Percentiles rank a stretch among this genome's conserved stretches.
Evolutionary conservation across 768 basidiomycete genomes (phyloP).

Genomic region (Termitomyces sp.): DNA sequence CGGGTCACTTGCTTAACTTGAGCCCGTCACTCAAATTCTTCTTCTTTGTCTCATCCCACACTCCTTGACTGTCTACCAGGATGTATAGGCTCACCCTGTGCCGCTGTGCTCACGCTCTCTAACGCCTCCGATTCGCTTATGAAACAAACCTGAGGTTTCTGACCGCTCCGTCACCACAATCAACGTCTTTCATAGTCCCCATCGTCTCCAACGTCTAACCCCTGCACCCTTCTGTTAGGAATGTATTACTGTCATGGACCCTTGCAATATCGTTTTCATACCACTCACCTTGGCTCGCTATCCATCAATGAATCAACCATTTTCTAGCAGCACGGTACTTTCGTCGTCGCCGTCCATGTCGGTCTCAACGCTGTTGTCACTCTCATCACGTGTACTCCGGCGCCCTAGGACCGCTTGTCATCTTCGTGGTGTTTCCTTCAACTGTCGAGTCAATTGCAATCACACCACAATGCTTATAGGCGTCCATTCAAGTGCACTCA

Average conservation of each 20-base stretch:
- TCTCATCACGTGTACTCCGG: not conserved
- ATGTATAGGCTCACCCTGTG: not conserved
- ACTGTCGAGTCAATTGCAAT: not conserved
- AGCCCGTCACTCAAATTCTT: no score
- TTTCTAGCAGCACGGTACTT: not conserved
- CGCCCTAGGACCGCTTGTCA: not conserved
- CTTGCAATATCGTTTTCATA: not conserved
- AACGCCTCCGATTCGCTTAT: not conserved
- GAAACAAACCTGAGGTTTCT: not conserved
- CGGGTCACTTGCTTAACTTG: no score
- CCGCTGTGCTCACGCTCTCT: not conserved
- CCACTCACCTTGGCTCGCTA: not conserved
- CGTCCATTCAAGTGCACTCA: not conserved
- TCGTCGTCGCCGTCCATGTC: not conserved
- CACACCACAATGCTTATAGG: not conserved
- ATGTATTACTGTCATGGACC: not conserved
- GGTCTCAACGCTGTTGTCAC: not conserved
- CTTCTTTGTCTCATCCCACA: no score
- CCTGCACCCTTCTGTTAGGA: not conserved
- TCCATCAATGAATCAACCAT: not conserved
- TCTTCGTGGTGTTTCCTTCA: not conserved
- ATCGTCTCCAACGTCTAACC: not conserved
- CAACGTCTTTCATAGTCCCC: not conserved
- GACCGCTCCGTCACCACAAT: not conserved
- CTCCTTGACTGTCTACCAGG: not conserved